Base-by-base conservation (phyloP, 163 green algal species). In the Chlorella variabilis region DNA sequence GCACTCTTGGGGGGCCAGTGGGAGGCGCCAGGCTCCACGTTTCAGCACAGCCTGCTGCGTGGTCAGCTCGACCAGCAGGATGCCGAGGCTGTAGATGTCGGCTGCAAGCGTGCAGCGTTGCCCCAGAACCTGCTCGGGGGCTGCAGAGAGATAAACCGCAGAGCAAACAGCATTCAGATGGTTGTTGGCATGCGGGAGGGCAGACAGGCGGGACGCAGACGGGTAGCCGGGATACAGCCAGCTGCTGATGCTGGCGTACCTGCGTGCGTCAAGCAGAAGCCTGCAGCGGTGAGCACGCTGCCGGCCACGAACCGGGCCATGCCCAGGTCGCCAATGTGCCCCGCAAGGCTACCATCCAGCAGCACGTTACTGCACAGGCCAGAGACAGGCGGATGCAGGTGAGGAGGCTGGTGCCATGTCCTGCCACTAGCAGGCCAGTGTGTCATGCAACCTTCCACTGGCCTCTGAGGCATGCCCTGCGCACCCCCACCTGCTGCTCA, bases 21-120 rank as follows among this genome's bases (percentile, higher is more conserved):
- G 59, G 20, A 67, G 59, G 7, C 59, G 27, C 59, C 59, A 67
- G n/a, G 15, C 29, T 17, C 59, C 6, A 4, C 59, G 59, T 27
- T 20, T 38, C 29, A 38, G 7, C 29, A 67, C 59, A 9, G 59
- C 59, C 5, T 21, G n/a, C 29, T 20, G 8, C 59, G 59, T 67
- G n/a, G 59, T 38, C 59, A 67, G 59, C 59, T 67, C 59, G n/a
- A 67, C 38, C n/a, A 67, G 59, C 59, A 67, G 59, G 5, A 67
- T 20, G 59, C 59, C 59, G 8, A 67, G 6, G 59, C 59, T 67
- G 59, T 67, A 67, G 3, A 67, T 20, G 59, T 67, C 59, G 7
- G 59, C 29, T 18, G 59, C 59, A 11, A 67, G 59, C 8, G n/a
- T 38, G 59, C 59, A 67, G 5, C 29, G 59, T 11, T 39, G 27